Conservation (phyloP, 2,329 filamentous ascomycete species). For the Apiospora phragmitis region DNA sequence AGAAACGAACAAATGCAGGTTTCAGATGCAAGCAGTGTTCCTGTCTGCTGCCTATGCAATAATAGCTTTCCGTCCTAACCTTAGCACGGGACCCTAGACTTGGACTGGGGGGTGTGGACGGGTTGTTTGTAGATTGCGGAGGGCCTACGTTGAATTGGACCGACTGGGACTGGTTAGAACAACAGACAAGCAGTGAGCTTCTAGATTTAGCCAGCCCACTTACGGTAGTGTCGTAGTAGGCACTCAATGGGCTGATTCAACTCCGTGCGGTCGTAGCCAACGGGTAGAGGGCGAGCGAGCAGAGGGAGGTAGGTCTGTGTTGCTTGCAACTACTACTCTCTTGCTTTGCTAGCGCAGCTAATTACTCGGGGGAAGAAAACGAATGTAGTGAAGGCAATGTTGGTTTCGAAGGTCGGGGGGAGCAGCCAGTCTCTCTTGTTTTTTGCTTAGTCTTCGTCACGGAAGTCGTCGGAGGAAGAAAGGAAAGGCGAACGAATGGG, state of each 20-base stretch:
- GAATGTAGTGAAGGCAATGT: background rate
- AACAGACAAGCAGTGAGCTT: background rate
- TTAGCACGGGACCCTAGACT: background rate
- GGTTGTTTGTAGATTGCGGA: constrained; percentile 7
- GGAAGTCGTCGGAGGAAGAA: background rate
- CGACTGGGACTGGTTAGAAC: background rate
- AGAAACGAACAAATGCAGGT: constrained; percentile 2
- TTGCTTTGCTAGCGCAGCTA: background rate
- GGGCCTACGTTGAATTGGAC: background rate
- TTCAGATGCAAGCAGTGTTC: background rate
- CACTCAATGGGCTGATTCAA: background rate
- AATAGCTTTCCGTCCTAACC: constrained; percentile 5
- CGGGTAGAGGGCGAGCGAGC: background rate
- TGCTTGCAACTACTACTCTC: background rate
- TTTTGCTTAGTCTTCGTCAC: background rate
- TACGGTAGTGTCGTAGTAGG: background rate
- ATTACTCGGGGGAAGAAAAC: background rate
- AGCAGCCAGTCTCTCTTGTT: background rate
- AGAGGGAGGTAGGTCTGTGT: constrained; percentile 5
- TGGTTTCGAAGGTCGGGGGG: background rate
- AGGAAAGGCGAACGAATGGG: background rate
- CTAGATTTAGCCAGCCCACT: background rate
- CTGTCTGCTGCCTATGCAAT: background rate
- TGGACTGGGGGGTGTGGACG: background rate
- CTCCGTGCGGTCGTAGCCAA: background rate